Evolutionary conservation across 2,329 filamentous ascomycete species (phyloP), one percentile per base, ranked within the genome.

Genomic region (Fusarium luffae): DNA sequence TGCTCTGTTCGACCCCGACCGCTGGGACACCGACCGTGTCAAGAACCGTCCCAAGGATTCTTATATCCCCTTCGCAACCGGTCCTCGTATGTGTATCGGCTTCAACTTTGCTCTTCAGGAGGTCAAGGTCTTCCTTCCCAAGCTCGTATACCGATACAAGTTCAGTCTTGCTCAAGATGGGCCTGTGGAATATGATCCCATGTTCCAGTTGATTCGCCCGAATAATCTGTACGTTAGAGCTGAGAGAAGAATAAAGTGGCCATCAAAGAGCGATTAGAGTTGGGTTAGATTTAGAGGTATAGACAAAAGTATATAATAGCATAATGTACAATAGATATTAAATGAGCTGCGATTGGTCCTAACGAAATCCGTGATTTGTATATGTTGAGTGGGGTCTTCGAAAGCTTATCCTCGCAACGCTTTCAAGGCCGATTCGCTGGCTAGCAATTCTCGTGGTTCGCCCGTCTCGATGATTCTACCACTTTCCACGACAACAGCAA

Each of bases 31-130:
- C 0, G 83, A 85, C 0, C 77, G 80, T 14, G 86, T 87, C 57
- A 87, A 86, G 79, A 82, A 82, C 68, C 75, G 82, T 3, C 85
- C 84, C 47, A 82, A 82, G 30, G 83, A 81, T 3, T 79, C 84
- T 0, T 90, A 90, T 70, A 79, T 86, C 5, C 89, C 89, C 0
- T 91, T 90, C 66, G 88, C 85, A 0, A 79, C 83, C 0, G 89
- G 89, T 0, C 84, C 81, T 0, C 80, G 89, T 2, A 84, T 84
- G 78, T 90, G 89, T 65, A 86, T 90, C 58, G 89, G 88, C 0
- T 90, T 89, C 82, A 90, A 89, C 77, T 89, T 90, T 75, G 88
- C 88, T 0, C 78, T 90, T 9, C 83, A 85, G 62, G 87, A 90
- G 76, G 81, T 89, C 62, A 89, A 89, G 79, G 81, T 89, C 6